Evolutionary conservation across 495 filamentous ascomycete genomes (phyloP), one percentile per base, ranked within the genome.

Genomic region (Aspergillus ellipticus): DNA sequence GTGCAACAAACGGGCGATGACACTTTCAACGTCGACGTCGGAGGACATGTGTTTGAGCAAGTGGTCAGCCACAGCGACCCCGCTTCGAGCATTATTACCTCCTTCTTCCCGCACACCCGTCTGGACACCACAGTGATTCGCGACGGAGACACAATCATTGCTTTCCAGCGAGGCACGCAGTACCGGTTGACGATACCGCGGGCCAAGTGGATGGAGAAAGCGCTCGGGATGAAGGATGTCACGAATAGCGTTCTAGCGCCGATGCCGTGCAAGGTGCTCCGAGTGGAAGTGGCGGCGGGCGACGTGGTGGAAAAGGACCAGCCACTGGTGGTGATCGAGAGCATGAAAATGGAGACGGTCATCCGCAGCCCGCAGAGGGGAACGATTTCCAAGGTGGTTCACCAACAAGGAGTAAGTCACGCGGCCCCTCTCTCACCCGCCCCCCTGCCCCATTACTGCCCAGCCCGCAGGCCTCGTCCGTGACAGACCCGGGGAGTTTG

Each of bases 311-410:
- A 85, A 66, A 95, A 92, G 73, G 92, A 92, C 49, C 85, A 95
- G 61, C 82, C 90, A 17, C 74, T 98, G 57, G 90, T 97, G 41
- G 92, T 98, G 1, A 96, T 98, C 65, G 94, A 98, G 73, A 97
- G 93, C 54, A 98, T 98, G 94, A 98, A 98, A 81, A 98, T 98
- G 94, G 94, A 98, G 74, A 98, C 91, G 29, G 91, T 96, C 31
- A 96, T 98, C 55, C 80, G 94, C 56, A 92, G 89, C 59, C 94
- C 94, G 10, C 85, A 91, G 46, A 85, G 85, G 58, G 94, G 91
- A 6, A 80, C 85, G 8, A 82, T 98, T 55, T 83, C 85, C 54
- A 89, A 82, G 70, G 75, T 98, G 45, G 90, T 93, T 39, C 92
- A 97, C 73, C 80, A 85, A 69, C 79, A 85, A 76, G 93, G 93